Base-by-base conservation (phyloP, 768 basidiomycete genomes). In the Lenzites betulinus region DNA sequence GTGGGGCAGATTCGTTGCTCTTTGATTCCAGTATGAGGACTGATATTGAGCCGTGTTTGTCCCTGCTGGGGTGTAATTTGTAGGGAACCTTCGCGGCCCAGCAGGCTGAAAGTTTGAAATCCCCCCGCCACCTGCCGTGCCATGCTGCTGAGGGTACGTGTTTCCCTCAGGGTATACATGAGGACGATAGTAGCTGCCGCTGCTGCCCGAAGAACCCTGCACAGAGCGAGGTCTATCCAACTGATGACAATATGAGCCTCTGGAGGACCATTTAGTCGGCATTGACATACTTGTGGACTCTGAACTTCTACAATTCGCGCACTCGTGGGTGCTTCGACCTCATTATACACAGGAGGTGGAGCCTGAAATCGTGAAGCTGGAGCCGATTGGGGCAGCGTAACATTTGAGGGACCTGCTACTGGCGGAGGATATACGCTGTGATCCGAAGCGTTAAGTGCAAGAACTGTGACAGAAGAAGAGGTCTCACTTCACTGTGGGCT, bases 261-360 rank as follows among this genome's bases (percentile, higher is more conserved):
- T 12, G 2, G 22, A n/a, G 7, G 11, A 20, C 28, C 57, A 5
- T 38, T 13, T 35, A 13, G 22, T 4, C 8, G 3, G 3, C 6
- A 11, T 11, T 28, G 6, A 42, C 52, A 28, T 58, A 47, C 39
- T 7, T 46, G 47, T 9, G 54, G 46, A 36, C 54, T 62, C 1
- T 51, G 20, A 3, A 64, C n/a, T 59, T 76, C 75, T 26, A 73
- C 74, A 15, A 77, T 67, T n/a, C 68, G 74, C 33, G 75, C 76
- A 23, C 71, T 75, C 41, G 67, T 70, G 3, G 74, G 76, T 23
- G 55, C 12, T 23, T 59, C 54, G 15, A 18, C 36, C 9, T 16
- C 30, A 11, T 15, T 3, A 13, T 41, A 36, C 13, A 23, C 26
- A 1, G 18, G n/a, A 9, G n/a, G 15, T 3, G 20, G 18, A 2